These are phyloP conservation scores for Phytophthora tentaculata DNA, from an alignment of 352 stramenopile genomes.

Conservation along the genomic window DNA sequence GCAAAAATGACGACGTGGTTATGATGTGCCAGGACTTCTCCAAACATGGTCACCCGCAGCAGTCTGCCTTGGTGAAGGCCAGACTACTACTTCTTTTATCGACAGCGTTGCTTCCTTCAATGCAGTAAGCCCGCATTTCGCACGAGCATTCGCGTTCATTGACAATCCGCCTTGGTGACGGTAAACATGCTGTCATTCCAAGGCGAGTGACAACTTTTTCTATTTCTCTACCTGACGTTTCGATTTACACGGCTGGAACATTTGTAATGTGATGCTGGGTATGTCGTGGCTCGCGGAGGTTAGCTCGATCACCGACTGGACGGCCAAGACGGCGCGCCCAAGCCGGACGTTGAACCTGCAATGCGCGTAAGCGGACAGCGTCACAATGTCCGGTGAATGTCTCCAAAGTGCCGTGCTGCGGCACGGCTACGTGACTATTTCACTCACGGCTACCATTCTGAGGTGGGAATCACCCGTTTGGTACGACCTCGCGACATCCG, in stretches of 20 bases:
- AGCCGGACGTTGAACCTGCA: not conserved
- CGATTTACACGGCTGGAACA: slow-evolving; percentile 6
- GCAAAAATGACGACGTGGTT: not conserved
- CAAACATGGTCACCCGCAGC: not conserved
- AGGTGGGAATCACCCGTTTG: slow-evolving; percentile 5
- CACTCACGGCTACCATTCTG: not conserved
- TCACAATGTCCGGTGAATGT: not conserved
- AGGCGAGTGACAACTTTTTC: not conserved
- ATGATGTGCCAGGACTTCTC: not conserved
- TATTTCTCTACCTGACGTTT: slow-evolving; percentile 7
- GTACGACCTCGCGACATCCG: slow-evolving; percentile 1
- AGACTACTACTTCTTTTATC: not conserved
- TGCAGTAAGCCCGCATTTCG: not conserved
- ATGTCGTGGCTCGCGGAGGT: slow-evolving; percentile 20
- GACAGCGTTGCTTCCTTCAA: not conserved
- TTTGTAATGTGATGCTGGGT: slow-evolving; percentile 23
- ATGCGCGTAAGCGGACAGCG: not conserved
- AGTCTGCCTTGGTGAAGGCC: not conserved
- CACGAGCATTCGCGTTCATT: not conserved
- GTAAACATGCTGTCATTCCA: slow-evolving; percentile 6
- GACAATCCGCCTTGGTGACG: slow-evolving; percentile 2
- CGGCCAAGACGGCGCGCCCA: not conserved
- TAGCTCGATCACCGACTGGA: slow-evolving; percentile 13
- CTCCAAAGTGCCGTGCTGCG: not conserved
- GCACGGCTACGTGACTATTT: slow-evolving; percentile 1